Conservation (phyloP, 2,329 filamentous ascomycete genomes). For the Claviceps fusiformis region DNA sequence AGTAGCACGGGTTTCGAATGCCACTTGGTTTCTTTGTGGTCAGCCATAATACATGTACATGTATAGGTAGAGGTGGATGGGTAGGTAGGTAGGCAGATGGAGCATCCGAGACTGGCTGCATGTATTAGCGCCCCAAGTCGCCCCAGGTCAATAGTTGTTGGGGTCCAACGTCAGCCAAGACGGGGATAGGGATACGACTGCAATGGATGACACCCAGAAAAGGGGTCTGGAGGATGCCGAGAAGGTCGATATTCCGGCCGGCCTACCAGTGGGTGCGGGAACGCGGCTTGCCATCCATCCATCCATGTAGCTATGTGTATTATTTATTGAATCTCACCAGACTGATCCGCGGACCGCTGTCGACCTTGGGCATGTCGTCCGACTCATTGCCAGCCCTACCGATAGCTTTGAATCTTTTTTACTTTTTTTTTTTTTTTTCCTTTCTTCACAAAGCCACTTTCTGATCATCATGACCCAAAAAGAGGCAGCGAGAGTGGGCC, state of each 20-base stretch:
- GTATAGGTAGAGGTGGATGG: too few relatives aligned
- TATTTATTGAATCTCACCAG: not conserved
- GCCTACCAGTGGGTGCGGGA: not conserved
- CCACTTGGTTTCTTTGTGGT: not conserved
- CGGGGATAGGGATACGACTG: not conserved
- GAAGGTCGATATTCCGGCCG: not conserved
- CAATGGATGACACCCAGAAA: not conserved
- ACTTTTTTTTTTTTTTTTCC: not conserved
- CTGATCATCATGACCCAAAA: not conserved
- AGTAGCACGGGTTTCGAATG: not conserved
- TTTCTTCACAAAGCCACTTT: not conserved
- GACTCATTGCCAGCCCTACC: not conserved
- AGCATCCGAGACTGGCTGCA: not conserved
- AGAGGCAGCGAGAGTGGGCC: not conserved
- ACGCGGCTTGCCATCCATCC: not conserved
- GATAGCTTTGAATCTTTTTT: not conserved
- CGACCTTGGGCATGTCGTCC: not conserved
- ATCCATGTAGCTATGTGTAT: not conserved
- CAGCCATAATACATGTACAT: not conserved
- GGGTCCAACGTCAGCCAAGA: not conserved
- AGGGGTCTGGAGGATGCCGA: not conserved
- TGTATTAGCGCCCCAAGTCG: not conserved
- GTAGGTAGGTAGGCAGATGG: too few relatives aligned
- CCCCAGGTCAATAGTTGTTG: not conserved
- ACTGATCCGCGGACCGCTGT: not conserved